Evolutionary conservation across 2,329 filamentous ascomycete genomes (phyloP), one percentile per base, ranked within the genome.

Genomic region (Colletotrichum orchidophilum): DNA sequence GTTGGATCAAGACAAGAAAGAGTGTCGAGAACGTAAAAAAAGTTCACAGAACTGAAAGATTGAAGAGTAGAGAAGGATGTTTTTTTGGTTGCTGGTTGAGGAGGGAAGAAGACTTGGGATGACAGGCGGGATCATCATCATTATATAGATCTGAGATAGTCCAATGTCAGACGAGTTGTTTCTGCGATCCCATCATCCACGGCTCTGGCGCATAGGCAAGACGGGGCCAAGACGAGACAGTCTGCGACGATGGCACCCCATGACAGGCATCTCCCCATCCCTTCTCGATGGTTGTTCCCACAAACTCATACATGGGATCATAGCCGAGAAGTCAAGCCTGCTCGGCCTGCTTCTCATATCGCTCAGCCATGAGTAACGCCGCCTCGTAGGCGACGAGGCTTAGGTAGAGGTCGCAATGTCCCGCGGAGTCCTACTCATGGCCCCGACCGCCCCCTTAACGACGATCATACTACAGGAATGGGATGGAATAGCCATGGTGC

Each of bases 41-140:
- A 80, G 81, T 80, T 82, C 79, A 76, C 80, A 81, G 80, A 82
- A 82, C 81, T 78, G 74, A 76, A 75, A 78, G 75, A 70, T 71
- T 64, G 72, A 75, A 76, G 75, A 72, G 69, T 68, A 77, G 76
- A 79, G 76, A 74, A 75, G 60, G 53, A 50, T 68, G 65, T 21
- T 75, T 78, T 78, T 73, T 75, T 75, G 73, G 74, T 73, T 67
- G 65, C 68, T 61, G 74, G 73, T 72, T 73, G 72, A 74, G 71
- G 70, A 66, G 42, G 64, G 59, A 35, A 70, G 57, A 26, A 67
- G 26, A 61, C 53, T 49, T n/a, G 31, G 42, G 63, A 24, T 52
- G 64, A 62, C 26, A 55, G 31, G 66, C 26, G 33, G 35, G 63
- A 42, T 60, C 26, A 52, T n/a, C 13, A 27, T 33, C n/a, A 24